Conservation (phyloP, 768 basidiomycete genomes). For the Gymnopilus dilepis region DNA sequence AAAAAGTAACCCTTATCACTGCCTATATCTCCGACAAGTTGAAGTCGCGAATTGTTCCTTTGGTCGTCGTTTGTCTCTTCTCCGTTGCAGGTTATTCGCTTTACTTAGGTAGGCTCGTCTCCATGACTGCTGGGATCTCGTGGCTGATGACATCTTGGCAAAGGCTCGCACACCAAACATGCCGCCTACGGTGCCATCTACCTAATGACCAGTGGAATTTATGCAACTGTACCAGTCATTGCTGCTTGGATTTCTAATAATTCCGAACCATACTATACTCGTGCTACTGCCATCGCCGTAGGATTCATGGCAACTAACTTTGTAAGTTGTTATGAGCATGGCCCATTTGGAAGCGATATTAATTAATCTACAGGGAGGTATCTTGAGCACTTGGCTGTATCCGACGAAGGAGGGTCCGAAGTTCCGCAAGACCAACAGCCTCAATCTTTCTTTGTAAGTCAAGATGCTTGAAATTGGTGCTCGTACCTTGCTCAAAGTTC, state of each 20-base stretch:
- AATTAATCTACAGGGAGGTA: constrained; percentile 33
- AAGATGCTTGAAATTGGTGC: neutral
- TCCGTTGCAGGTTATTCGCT: constrained; percentile 37
- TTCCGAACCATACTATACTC: constrained; percentile 39
- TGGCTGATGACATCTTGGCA: neutral
- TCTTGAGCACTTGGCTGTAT: constrained; percentile 43
- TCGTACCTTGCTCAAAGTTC: constrained; percentile 16
- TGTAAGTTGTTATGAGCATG: constrained; percentile 21
- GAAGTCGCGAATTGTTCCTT: constrained; percentile 32
- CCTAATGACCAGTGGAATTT: constrained; percentile 38
- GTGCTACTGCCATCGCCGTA: constrained; percentile 38
- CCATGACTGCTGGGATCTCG: neutral
- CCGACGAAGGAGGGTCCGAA: constrained; percentile 41
- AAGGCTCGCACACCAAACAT: constrained; percentile 30
- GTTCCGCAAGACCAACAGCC: constrained; percentile 39
- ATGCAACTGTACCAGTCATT: constrained; percentile 33
- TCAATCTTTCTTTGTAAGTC: constrained; percentile 40
- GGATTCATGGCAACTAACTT: constrained; percentile 40
- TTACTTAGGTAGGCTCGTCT: constrained; percentile 31
- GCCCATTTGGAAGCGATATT: neutral
- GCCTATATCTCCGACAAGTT: constrained; percentile 34
- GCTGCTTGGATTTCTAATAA: constrained; percentile 43
- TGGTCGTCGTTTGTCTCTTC: constrained; percentile 27
- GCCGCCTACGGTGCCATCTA: constrained; percentile 37
- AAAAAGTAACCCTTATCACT: constrained; percentile 30